A percentile compares a stretch with the other conserved stretches of the same genome.
Evolutionary conservation across 306 rosid species (phyloP).

Genomic region (Glycine soja): DNA sequence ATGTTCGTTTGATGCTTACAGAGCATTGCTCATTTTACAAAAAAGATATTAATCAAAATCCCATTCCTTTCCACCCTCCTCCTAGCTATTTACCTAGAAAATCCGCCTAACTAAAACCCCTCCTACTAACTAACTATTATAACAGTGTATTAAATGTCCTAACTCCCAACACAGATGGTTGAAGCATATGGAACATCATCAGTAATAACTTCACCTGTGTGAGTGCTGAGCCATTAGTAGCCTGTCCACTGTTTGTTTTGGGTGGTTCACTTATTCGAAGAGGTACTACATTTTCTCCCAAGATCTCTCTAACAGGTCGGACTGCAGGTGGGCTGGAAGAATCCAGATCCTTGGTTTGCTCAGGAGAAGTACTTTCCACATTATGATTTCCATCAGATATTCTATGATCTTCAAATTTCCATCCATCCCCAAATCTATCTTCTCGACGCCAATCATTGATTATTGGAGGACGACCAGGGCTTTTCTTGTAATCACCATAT

Average conservation of each 20-base stretch:
- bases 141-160: neutral
- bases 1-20: neutral
- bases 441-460: conserved; percentile 91
- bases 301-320: conserved; percentile 90
- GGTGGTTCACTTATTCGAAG: conserved; percentile 91
- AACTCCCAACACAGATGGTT: conserved; percentile 3
- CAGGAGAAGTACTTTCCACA: conserved; percentile 76
- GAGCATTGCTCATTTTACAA: neutral
- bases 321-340: conserved; percentile 76
- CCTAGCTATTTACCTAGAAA: neutral
- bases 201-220: conserved; percentile 70
- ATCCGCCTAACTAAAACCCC: neutral
- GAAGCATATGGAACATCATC: conserved; percentile 32
- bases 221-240: conserved; percentile 60
- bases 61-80: neutral
- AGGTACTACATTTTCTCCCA: conserved; percentile 82
- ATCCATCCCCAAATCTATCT: conserved; percentile 74
- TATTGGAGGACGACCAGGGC: conserved; percentile 75
- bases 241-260: conserved; percentile 61
- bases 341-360: conserved; percentile 63
- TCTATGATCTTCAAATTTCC: conserved; percentile 57
- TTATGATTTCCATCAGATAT: conserved; percentile 70
- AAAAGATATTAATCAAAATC: neutral
- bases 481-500: conserved; percentile 66
- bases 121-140: neutral